Conservation (phyloP, 1,139 yeast genomes). For the Groenewaldozyma sp. region DNA sequence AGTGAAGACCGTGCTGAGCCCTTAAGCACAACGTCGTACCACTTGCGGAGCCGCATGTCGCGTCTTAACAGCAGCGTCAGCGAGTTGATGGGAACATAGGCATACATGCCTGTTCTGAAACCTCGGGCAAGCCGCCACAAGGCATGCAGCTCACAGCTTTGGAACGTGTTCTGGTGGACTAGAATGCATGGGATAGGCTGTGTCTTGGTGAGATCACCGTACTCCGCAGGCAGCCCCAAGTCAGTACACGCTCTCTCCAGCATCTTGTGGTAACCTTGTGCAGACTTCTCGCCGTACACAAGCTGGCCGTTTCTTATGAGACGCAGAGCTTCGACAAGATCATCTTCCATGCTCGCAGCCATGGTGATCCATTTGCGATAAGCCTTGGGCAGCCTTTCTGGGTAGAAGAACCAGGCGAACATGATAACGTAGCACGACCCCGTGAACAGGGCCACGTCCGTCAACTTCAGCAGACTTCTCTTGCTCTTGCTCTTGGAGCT, state of each 20-base stretch:
- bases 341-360: conserved; percentile 36
- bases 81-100: conserved; percentile 23
- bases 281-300: conserved; percentile 25
- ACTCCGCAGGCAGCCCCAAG: conserved; percentile 23
- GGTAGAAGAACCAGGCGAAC: conserved; percentile 36
- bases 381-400: conserved; percentile 31
- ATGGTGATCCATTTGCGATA: conserved; percentile 37
- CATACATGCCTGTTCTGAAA: conserved; percentile 29
- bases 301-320: conserved; percentile 24
- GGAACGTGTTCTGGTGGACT: conserved; percentile 31
- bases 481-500: neutral
- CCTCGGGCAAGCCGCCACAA: conserved; percentile 32
- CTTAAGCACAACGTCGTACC: conserved; percentile 6
- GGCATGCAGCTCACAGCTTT: conserved; percentile 34
- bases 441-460: conserved; percentile 21
- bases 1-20: conserved; percentile 30
- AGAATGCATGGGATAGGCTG: conserved; percentile 34
- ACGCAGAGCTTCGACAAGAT: conserved; percentile 29
- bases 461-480: conserved; percentile 9
- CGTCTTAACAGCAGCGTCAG: conserved; percentile 12
- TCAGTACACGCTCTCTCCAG: conserved; percentile 25
- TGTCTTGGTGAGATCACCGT: conserved; percentile 25
- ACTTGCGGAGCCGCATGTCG: conserved; percentile 8
- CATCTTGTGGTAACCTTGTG: conserved; percentile 21
- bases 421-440: conserved; percentile 28